Conservation (phyloP, 306 rosid species). For the Canavalia gladiata region DNA sequence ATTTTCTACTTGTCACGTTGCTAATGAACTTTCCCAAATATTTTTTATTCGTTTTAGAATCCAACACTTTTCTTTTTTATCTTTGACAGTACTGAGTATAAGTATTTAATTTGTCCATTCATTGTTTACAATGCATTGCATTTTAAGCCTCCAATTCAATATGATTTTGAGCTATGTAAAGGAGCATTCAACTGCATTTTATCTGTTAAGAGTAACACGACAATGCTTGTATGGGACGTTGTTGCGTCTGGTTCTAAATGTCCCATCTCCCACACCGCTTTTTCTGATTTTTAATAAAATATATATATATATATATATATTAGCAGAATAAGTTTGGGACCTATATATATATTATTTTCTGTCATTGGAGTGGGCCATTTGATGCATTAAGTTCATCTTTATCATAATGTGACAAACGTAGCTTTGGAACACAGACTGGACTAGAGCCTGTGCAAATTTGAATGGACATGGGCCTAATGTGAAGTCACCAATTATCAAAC, state of each 20-base stretch:
- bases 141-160: background rate
- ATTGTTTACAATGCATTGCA: background rate
- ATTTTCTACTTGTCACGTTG: background rate
- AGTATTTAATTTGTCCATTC: background rate
- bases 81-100: background rate
- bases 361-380: background rate
- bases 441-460: background rate
- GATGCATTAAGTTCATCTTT: background rate
- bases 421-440: background rate
- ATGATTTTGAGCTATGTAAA: background rate
- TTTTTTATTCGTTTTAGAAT: background rate
- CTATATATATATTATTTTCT: background rate
- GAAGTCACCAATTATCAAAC: too few species aligned
- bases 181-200: background rate
- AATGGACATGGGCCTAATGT: background rate
- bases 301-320: too few species aligned
- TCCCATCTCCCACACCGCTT: background rate
- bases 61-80: background rate
- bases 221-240: background rate
- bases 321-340: too few species aligned
- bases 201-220: background rate
- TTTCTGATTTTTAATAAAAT: background rate
- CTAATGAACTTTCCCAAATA: slow-evolving; percentile 11
- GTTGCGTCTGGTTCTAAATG: background rate
- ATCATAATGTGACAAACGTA: background rate